Base-by-base conservation (phyloP, 805 yeast species). In the Priceomyces medius region DNA sequence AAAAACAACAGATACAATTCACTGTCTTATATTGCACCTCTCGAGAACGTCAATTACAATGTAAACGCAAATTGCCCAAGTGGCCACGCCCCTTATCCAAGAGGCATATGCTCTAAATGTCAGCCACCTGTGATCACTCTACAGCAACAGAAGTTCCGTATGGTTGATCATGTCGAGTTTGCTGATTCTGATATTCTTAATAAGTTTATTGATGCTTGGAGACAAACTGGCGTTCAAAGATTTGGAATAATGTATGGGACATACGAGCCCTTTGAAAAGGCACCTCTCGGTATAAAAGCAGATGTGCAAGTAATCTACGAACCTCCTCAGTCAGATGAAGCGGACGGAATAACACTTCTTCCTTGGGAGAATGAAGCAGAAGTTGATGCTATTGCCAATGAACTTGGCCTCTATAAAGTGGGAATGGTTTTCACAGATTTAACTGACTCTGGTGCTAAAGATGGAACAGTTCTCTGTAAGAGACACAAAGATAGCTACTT, bases 151-250 rank as follows among this genome's bases (percentile, higher is more conserved):
- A 70, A 74, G 26, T 93, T 87, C 62, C 77, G 99, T 53, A 88
- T 93, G 96, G 97, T 95, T 20, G 99, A 93, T 61, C 98, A 93
- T 65, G 93, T 93, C 21, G 99, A 93, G 60, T 87, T 90, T 61
- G 80, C 88, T 18, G 80, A 79, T 44, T 79, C 89, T 39, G 70
- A 73, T 9, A 75, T 89, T 19, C 78, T 93, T 40, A 88, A 93
- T 61, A 71, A 76, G 27, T 93, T 93, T 61, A 88, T 93, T 42
- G 95, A 93, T 50, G 69, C 85, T 17, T 93, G 99, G 99, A 81
- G 99, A 63, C 68, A 71, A 39, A 77, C 95, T 0, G 98, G 96
- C 2, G 68, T 78, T 16, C 99, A 93, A 65, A 77, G 99, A 54
- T 73, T 85, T 42, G 99, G 97, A 0, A 73, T 84, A 44, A 64